Conservation (phyloP, 441 rosid genomes). For the Brassica balearica region DNA sequence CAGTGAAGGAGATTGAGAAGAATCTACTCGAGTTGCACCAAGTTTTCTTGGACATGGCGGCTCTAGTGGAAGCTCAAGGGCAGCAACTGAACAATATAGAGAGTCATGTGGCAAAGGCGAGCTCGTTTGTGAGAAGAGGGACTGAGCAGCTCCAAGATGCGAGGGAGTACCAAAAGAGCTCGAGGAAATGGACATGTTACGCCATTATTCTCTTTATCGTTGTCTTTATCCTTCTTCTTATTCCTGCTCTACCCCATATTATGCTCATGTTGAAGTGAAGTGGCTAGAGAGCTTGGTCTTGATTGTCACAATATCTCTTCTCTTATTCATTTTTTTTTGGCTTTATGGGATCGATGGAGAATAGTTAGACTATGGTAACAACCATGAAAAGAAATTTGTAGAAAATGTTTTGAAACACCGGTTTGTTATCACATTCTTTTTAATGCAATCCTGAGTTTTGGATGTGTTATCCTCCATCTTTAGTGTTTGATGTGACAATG, state of each 20-base stretch:
- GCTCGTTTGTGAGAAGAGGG: slow-evolving; percentile 87
- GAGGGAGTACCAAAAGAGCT: slow-evolving; percentile 76
- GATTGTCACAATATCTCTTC: slow-evolving; percentile 4
- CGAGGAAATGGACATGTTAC: slow-evolving; percentile 84
- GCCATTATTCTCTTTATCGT: slow-evolving; percentile 58
- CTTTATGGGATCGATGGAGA: not conserved
- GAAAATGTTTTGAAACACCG: slow-evolving; percentile 22
- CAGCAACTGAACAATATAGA: slow-evolving; percentile 88
- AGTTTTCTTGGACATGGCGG: slow-evolving; percentile 95
- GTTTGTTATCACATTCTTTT: slow-evolving; percentile 4
- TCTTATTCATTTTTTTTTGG: not conserved
- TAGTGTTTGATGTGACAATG: slow-evolving; percentile 16
- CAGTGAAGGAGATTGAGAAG: slow-evolving; percentile 93
- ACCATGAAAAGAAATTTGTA: slow-evolving; percentile 8
- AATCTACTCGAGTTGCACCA: slow-evolving; percentile 82
- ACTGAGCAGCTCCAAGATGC: slow-evolving; percentile 82
- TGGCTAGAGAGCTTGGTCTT: slow-evolving; percentile 11
- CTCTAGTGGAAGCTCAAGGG: slow-evolving; percentile 87
- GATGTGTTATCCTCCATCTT: not conserved
- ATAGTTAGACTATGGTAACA: not conserved
- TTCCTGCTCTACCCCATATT: slow-evolving; percentile 63
- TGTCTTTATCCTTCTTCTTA: slow-evolving; percentile 51
- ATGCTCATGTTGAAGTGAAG: slow-evolving; percentile 41
- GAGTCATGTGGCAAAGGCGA: slow-evolving; percentile 88
- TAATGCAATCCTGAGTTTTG: slow-evolving; percentile 6